Evolutionary conservation across 2,329 filamentous ascomycete species (phyloP), one percentile per base, ranked within the genome.

Genomic region (Rhynchosporium graminicola): DNA sequence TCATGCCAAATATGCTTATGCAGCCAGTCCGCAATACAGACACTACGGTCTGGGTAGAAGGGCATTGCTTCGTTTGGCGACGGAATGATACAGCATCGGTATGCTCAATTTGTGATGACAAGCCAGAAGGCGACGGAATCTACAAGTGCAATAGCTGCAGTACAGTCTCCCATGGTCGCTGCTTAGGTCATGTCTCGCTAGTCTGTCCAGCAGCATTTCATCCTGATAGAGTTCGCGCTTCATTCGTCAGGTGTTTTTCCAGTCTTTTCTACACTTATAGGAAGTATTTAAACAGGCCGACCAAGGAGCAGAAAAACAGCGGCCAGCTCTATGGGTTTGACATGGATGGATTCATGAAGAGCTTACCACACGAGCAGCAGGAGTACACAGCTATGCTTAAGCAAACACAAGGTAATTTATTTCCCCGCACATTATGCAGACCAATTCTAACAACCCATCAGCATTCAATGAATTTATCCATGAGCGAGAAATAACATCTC

Each of bases 401-500:
- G 68, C 85, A 88, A 66, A 88, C 86, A 20, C 86, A 88, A 80
- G 83, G 86, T 87, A 80, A 69, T 77, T 10, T 10, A 36, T 36
- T 71, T 28, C 10, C 42, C 45, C 46, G 1, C 43, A 29, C 31
- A 26, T 31, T n/a, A 15, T 31, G 42, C 26, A 52, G 5, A 5
- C 9, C 28, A 38, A 62, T 74, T 79, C 78, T 81, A 63, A 79
- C 75, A 13, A 77, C 75, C 2, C 70, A 9, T 47, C 47, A 86
- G 85, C 80, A 55, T 92, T 93, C 74, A 92, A 92, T 68, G 90
- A 94, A 74, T 95, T 95, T 74, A 90, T 95, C 65, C 89, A 94
- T 71, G 89, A 92, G 69, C 85, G 91, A 51, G 91, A 95, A 76
- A 86, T 80, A 28, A 84, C 82, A 7, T 79, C 85, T 2, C 76